A percentile compares a stretch with the other conserved stretches of the same genome.
Conservation (phyloP, 805 yeast genomes). For the Cyberlindnera mycetangii region DNA sequence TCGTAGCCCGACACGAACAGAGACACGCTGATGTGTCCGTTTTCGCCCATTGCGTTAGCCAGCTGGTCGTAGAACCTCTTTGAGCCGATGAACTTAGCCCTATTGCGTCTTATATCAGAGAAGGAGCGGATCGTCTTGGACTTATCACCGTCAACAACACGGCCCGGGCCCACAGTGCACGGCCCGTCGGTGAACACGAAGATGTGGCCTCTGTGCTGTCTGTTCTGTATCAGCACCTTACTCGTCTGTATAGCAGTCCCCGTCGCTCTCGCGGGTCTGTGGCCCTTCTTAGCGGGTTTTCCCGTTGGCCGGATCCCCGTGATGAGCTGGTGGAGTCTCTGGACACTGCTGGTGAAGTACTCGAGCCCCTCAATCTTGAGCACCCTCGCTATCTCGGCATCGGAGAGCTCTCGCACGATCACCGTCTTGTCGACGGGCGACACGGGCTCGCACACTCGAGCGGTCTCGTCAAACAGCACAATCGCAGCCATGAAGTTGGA, state of each 20-base stretch:
- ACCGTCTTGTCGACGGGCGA: slow-evolving; percentile 5
- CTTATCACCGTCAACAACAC: slow-evolving; percentile 82
- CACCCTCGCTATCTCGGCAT: neutral
- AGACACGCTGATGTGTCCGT: slow-evolving; percentile 38
- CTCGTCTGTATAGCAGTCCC: slow-evolving; percentile 87
- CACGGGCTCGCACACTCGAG: slow-evolving; percentile 66
- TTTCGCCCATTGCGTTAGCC: slow-evolving; percentile 47
- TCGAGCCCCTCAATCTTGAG: neutral
- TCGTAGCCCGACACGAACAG: slow-evolving; percentile 84
- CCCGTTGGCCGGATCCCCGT: slow-evolving; percentile 32
- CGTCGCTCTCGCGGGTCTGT: slow-evolving; percentile 83
- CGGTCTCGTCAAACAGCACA: slow-evolving; percentile 81
- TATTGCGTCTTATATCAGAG: slow-evolving; percentile 85
- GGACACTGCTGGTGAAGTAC: slow-evolving; percentile 1
- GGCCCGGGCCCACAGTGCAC: slow-evolving; percentile 89
- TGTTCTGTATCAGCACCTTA: slow-evolving; percentile 62
- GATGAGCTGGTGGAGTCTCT: slow-evolving; percentile 1
- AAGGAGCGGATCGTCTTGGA: slow-evolving; percentile 93
- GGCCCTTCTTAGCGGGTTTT: slow-evolving; percentile 56
- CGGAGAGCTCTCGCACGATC: too few species aligned
- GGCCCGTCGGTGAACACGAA: slow-evolving; percentile 91
- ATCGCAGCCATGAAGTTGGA: slow-evolving; percentile 80
- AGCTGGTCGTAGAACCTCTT: slow-evolving; percentile 65
- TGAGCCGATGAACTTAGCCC: slow-evolving; percentile 76
- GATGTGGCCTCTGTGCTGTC: slow-evolving; percentile 79